Evolutionary conservation across 345 rosid genomes (phyloP).

Genomic region (Eucalyptus erythrocorys): DNA sequence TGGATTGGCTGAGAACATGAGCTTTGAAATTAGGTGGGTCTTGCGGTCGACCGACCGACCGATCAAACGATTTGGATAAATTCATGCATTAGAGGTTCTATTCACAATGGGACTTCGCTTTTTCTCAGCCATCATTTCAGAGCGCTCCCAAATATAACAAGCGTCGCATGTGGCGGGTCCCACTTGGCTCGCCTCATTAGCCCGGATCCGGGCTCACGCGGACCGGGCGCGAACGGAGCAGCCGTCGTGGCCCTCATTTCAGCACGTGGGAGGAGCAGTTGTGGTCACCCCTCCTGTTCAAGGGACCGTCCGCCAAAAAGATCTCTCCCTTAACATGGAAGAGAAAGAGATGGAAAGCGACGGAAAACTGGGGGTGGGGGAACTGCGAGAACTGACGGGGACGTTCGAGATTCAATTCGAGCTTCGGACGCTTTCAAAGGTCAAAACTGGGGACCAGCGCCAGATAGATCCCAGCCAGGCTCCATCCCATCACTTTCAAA

Average conservation of each 20-base stretch:
- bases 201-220: background rate
- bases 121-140: background rate
- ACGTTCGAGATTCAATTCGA: background rate
- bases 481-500: no score
- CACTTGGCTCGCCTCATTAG: background rate
- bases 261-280: background rate
- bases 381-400: background rate
- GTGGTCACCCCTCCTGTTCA: background rate
- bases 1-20: background rate
- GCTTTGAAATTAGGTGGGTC: background rate
- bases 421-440: background rate
- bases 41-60: background rate
- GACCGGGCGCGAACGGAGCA: background rate
- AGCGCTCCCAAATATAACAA: background rate
- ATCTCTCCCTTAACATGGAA: background rate
- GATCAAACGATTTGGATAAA: background rate
- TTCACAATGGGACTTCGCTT: background rate
- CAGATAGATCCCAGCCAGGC: background rate
- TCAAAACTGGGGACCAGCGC: background rate
- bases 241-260: no score
- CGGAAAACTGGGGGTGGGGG: background rate
- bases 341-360: background rate
- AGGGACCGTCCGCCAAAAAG: background rate
- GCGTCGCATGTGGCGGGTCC: background rate
- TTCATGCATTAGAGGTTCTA: background rate